Conservation (phyloP, 2,329 filamentous ascomycete genomes). For the Cytospora paraplurivora region DNA sequence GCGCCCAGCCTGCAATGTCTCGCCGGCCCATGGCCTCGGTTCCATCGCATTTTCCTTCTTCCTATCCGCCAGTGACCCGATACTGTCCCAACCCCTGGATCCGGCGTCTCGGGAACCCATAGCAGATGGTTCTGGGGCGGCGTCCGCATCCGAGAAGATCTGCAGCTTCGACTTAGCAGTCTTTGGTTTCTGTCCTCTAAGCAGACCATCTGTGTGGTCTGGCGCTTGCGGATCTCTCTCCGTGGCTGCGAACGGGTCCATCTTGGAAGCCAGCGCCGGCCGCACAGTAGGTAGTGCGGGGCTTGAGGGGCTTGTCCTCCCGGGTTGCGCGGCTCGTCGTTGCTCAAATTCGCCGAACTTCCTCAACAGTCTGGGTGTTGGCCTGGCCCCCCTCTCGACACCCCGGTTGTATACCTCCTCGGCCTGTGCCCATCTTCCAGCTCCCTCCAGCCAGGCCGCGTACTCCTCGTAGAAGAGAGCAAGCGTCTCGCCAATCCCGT, state of each 20-base stretch:
- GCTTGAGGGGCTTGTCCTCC: constrained; percentile 66
- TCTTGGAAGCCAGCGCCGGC: constrained; percentile 80
- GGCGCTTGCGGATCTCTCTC: constrained; percentile 67
- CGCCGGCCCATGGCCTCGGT: constrained; percentile 86
- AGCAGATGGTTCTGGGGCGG: constrained; percentile 57
- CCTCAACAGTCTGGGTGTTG: constrained; percentile 75
- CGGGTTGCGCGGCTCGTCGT: constrained; percentile 64
- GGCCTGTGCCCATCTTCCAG: constrained; percentile 82
- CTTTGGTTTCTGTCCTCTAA: constrained; percentile 56
- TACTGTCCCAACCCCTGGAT: constrained; percentile 85
- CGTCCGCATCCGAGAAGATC: constrained; percentile 82
- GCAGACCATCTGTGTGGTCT: constrained; percentile 49
- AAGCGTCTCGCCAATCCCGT: constrained; percentile 81
- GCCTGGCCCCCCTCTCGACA: constrained; percentile 84
- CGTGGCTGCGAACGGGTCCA: constrained; percentile 73
- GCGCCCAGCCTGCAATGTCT: constrained; percentile 84
- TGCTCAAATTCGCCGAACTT: constrained; percentile 93
- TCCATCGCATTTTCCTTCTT: constrained; percentile 93
- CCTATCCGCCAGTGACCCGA: constrained; percentile 81
- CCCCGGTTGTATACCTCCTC: constrained; percentile 92
- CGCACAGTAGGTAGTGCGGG: constrained; percentile 83
- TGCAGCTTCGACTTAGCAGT: constrained; percentile 78
- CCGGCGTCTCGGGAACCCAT: constrained; percentile 54
- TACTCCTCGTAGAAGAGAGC: constrained; percentile 98
- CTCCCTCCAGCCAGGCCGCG: constrained; percentile 85